These are phyloP conservation scores for Taphrina betulina DNA, from an alignment of 1,139 yeast species.

Conservation along the genomic window DNA sequence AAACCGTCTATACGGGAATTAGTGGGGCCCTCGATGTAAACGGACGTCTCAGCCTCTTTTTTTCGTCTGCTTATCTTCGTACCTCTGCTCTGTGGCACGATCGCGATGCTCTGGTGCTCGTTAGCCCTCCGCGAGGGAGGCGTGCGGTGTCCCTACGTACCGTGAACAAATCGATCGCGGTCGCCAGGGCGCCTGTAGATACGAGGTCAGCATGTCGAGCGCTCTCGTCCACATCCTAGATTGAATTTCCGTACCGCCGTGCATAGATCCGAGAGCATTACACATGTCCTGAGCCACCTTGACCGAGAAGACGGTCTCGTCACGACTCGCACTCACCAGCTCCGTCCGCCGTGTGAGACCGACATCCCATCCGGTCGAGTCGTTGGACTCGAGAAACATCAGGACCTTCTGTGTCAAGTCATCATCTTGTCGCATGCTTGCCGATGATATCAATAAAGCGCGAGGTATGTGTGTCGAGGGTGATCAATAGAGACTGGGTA, in stretches of 20 bases:
- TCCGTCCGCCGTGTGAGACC: too few relatives aligned
- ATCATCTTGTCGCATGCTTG: too few relatives aligned
- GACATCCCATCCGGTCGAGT: too few relatives aligned
- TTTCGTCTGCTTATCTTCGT: not conserved
- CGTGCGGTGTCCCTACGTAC: too few relatives aligned
- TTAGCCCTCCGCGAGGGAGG: too few relatives aligned
- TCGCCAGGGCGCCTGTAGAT: conserved; percentile 18
- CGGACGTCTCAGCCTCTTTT: not conserved
- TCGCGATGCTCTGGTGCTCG: conserved; percentile 28
- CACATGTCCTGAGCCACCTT: conserved; percentile 22
- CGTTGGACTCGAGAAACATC: too few relatives aligned
- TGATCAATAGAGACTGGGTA: too few relatives aligned
- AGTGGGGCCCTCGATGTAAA: not conserved
- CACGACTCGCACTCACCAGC: conserved; percentile 12
- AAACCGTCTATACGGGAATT: conserved; percentile 11
- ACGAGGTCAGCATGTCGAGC: too few relatives aligned
- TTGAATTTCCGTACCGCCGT: conserved; percentile 26
- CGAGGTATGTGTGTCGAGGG: too few relatives aligned
- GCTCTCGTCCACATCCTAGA: too few relatives aligned
- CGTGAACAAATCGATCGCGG: conserved; percentile 25
- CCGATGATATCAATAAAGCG: too few relatives aligned
- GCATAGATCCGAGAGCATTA: conserved; percentile 30
- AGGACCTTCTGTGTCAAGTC: too few relatives aligned
- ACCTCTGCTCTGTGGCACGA: conserved; percentile 23
- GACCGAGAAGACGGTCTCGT: conserved; percentile 15